These are phyloP conservation scores for Trypanosoma conorhini DNA, from an alignment of 208 protist genomes.

Conservation along the genomic window DNA sequence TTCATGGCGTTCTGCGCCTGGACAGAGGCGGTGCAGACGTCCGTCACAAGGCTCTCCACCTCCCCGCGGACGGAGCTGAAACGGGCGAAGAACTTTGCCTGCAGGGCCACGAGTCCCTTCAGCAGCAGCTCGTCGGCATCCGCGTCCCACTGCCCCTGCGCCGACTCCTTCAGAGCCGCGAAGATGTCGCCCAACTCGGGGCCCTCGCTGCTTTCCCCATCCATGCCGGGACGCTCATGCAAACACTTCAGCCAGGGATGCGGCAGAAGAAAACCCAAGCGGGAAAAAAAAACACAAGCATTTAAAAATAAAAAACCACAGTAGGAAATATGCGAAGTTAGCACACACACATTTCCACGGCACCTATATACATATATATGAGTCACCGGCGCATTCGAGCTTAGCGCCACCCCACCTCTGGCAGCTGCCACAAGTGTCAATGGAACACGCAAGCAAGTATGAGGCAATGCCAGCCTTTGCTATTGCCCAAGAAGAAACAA, in stretches of 20 bases:
- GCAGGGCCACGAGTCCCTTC: conserved; percentile 40
- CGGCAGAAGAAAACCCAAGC: not conserved
- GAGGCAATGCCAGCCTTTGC: not conserved
- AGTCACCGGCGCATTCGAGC: not conserved
- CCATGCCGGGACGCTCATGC: conserved; percentile 10
- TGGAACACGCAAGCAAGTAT: not conserved
- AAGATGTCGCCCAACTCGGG: conserved; percentile 25
- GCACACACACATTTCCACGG: too few relatives aligned
- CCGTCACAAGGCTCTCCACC: conserved; percentile 39
- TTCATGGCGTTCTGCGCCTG: conserved; percentile 61
- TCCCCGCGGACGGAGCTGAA: conserved; percentile 27
- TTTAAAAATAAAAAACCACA: not conserved
- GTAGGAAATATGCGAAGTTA: too few relatives aligned
- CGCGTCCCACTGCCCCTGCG: conserved; percentile 40
- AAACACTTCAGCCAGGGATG: not conserved
- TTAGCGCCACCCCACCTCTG: not conserved
- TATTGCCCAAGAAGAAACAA: not conserved
- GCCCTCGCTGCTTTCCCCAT: conserved; percentile 21
- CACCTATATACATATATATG: not conserved
- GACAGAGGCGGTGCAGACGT: conserved; percentile 33
- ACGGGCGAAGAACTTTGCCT: conserved; percentile 32
- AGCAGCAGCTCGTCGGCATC: conserved; percentile 52
- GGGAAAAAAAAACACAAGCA: conserved; percentile 18
- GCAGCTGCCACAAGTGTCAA: not conserved
- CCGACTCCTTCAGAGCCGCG: conserved; percentile 28